A percentile compares a stretch with the other conserved stretches of the same genome.
Evolutionary conservation across 148 eudicot species (phyloP).

Genomic region (Nepenthes gracilis): DNA sequence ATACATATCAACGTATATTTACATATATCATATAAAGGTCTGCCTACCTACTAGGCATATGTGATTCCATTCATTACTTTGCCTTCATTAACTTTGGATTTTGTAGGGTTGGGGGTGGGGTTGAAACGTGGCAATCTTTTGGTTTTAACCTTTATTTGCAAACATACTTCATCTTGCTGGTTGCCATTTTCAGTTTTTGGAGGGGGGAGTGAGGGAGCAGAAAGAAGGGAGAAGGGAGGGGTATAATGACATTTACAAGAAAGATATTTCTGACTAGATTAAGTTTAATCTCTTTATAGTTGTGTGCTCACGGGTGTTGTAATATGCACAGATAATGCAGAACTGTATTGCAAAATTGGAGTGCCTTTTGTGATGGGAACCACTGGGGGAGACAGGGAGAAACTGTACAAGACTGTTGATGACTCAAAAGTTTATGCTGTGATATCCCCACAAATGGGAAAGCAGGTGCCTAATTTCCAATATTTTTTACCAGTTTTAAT

Average conservation of each 20-base stretch:
- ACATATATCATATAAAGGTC: too few species aligned
- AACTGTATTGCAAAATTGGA: constrained; percentile 76
- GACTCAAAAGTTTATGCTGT: constrained; percentile 75
- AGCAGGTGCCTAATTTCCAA: constrained; percentile 40
- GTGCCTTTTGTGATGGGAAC: constrained; percentile 99
- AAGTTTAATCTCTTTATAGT: background rate
- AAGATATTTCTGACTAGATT: background rate
- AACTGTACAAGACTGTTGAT: constrained; percentile 56
- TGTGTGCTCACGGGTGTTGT: too few species aligned
- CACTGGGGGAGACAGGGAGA: constrained; percentile 94
- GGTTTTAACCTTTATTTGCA: too few species aligned
- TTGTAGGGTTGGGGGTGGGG: background rate
- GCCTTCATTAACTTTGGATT: background rate
- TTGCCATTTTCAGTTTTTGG: too few species aligned
- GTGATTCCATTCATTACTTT: background rate
- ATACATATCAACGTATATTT: too few species aligned
- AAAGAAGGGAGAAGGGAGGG: too few species aligned
- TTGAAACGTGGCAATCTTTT: too few species aligned
- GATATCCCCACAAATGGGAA: constrained; percentile 98
- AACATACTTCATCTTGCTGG: too few species aligned
- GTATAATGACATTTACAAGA: too few species aligned
- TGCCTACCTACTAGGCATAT: background rate
- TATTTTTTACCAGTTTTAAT: too few species aligned
- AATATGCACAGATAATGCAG: constrained; percentile 59
- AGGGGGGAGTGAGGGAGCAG: too few species aligned